phyloP scores from a whole-genome alignment of 2,329 filamentous ascomycete species.

The Aspergillus sp. region DNA sequence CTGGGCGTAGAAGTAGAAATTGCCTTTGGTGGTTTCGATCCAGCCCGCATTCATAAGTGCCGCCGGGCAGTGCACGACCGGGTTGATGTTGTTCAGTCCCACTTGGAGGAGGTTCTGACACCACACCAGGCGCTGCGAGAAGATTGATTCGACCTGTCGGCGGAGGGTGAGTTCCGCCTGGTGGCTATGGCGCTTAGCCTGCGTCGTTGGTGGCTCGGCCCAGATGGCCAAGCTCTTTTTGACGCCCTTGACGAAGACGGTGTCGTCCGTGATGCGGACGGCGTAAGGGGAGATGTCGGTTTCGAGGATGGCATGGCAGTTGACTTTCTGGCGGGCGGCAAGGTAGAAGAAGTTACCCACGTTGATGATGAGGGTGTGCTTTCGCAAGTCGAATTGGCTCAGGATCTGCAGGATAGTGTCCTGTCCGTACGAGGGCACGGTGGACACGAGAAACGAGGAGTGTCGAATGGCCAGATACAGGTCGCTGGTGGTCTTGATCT shows the following conservation, averaged over 20 bases:
- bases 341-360: constrained; percentile 17
- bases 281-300: constrained; percentile 14
- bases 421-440: constrained; percentile 9
- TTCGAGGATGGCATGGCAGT: constrained; percentile 10
- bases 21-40: constrained; percentile 13
- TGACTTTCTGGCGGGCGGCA: constrained; percentile 12
- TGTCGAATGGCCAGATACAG: constrained; percentile 9
- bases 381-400: constrained; percentile 9
- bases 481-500: constrained; percentile 13
- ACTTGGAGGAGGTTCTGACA: constrained; percentile 11
- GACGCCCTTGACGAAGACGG: constrained; percentile 10
- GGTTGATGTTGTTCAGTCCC: constrained; percentile 14
- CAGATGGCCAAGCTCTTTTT: constrained; percentile 13
- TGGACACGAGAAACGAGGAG: constrained; percentile 8
- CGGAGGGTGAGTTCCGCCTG: constrained; percentile 7
- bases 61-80: constrained; percentile 11
- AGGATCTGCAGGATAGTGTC: constrained; percentile 6
- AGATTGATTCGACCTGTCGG: constrained; percentile 8
- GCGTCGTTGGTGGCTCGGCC: constrained; percentile 8
- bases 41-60: constrained; percentile 14
- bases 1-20: constrained; percentile 14
- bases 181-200: constrained; percentile 5
- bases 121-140: constrained; percentile 10
- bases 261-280: constrained; percentile 6
- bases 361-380: constrained; percentile 13